Evolutionary conservation across 2,329 filamentous ascomycete genomes (phyloP), one percentile per base, ranked within the genome.

Genomic region (Cladosporium halotolerans): DNA sequence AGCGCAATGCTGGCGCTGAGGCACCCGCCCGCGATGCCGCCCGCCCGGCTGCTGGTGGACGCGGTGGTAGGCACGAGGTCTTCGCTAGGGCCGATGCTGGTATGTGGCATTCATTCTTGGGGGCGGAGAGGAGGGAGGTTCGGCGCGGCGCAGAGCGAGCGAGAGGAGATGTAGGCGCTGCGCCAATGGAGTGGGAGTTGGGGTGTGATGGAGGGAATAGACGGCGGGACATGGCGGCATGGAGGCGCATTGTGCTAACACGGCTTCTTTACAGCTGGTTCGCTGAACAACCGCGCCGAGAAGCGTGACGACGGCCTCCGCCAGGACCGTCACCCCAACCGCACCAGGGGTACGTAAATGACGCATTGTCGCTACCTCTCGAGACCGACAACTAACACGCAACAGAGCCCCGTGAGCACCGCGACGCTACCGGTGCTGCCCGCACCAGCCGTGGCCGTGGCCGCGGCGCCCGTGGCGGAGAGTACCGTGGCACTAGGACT

Each of bases 1-100:
- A 96, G 86, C 89, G 89, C 78, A 91, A 92, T 77, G 86, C 81
- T 70, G 85, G 87, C 70, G 83, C 83, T 71, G 83, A 89, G 71
- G 81, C 83, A 68, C 83, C 87, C 55, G 62, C 63, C 54, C 36
- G 36, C 36, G 45, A 43, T 28, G 64, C 68, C 55, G 59, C 72
- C 69, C 51, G 63, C 65, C 60, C 63, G 46, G 63, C 65, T 41
- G 67, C 70, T 60, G 68, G 71, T 60, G 74, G 74, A 61, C 76
- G 77, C 59, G 75, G 75, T 62, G 74, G 72, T 60, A 71, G 73
- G 63, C 76, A 83, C 69, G 78, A 80, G 40, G 19, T 18, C 40
- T 79, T 79, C 72, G 78, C 79, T 70, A 88, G 88, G 70, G 95
- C 84, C 75, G 92, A 96, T 73, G 87, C 84, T 79, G 90, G 92